phyloP scores from a whole-genome alignment of 441 rosid genomes.

The Euphorbia schlechtendalii region DNA sequence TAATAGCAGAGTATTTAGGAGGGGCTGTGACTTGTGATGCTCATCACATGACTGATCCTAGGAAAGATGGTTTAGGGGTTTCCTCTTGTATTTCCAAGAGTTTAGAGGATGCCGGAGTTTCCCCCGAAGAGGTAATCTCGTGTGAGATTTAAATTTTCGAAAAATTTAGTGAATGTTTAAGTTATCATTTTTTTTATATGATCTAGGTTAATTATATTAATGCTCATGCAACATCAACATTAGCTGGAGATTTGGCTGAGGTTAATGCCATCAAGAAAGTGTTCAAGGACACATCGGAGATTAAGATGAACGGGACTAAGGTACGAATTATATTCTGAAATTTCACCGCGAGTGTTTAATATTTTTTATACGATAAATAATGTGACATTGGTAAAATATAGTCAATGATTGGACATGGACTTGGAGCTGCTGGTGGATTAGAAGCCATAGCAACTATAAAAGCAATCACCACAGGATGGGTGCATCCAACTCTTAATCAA shows the following conservation, averaged over 20 bases:
- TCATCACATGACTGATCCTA: too few relatives aligned
- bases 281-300: constrained; percentile 57
- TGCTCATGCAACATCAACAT: constrained; percentile 67
- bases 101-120: too few relatives aligned
- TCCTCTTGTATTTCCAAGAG: too few relatives aligned
- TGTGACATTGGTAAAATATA: constrained; percentile 5
- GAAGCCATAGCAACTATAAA: constrained; percentile 63
- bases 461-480: constrained; percentile 68
- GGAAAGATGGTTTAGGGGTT: too few relatives aligned
- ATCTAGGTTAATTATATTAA: constrained; percentile 56
- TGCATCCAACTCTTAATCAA: constrained; percentile 69
- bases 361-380: background rate
- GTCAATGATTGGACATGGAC: constrained; percentile 68
- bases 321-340: constrained; percentile 10
- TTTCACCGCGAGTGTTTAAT: too few relatives aligned
- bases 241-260: constrained; percentile 71
- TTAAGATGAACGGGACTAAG: constrained; percentile 71
- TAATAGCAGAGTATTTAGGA: too few relatives aligned
- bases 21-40: too few relatives aligned
- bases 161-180: background rate
- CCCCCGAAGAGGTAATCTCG: too few relatives aligned
- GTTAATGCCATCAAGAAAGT: constrained; percentile 59
- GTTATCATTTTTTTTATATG: too few relatives aligned
- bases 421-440: constrained; percentile 63
- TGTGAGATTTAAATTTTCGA: too few relatives aligned